phyloP scores from a whole-genome alignment of 306 rosid species.

The Cicer yamashitae region DNA sequence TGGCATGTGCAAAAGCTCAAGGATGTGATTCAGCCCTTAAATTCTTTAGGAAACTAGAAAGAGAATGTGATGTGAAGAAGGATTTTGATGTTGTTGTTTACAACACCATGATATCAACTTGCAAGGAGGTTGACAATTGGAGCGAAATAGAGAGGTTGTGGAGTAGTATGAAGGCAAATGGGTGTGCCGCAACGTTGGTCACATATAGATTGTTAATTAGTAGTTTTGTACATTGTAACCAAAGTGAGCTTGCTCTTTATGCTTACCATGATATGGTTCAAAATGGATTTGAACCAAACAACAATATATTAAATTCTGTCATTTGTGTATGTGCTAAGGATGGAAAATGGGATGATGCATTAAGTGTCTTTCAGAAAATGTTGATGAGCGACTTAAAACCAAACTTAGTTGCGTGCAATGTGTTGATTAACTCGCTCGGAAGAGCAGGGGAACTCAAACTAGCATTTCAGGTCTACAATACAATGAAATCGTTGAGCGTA shows the following conservation, averaged over 20 bases:
- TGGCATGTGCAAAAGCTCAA: slow-evolving; percentile 59
- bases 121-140: slow-evolving; percentile 71
- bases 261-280: slow-evolving; percentile 80
- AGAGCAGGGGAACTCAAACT: slow-evolving; percentile 71
- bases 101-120: slow-evolving; percentile 82
- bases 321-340: slow-evolving; percentile 74
- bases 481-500: slow-evolving; percentile 64
- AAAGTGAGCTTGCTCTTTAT: slow-evolving; percentile 77
- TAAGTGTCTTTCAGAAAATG: slow-evolving; percentile 64
- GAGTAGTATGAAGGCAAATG: slow-evolving; percentile 70
- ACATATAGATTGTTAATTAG: slow-evolving; percentile 72
- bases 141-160: slow-evolving; percentile 77
- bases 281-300: slow-evolving; percentile 63
- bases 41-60: slow-evolving; percentile 61
- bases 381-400: slow-evolving; percentile 64
- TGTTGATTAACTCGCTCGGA: slow-evolving; percentile 76
- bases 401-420: slow-evolving; percentile 69
- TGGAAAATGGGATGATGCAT: slow-evolving; percentile 77
- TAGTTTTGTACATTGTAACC: slow-evolving; percentile 65
- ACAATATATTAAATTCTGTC: slow-evolving; percentile 68
- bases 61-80: slow-evolving; percentile 52
- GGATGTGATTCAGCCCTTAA: slow-evolving; percentile 62
- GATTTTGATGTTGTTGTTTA: slow-evolving; percentile 73
- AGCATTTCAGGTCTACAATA: slow-evolving; percentile 62
- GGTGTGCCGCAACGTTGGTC: slow-evolving; percentile 55